phyloP scores from a whole-genome alignment of 768 basidiomycete species.

The Leccinum rimulosum region DNA sequence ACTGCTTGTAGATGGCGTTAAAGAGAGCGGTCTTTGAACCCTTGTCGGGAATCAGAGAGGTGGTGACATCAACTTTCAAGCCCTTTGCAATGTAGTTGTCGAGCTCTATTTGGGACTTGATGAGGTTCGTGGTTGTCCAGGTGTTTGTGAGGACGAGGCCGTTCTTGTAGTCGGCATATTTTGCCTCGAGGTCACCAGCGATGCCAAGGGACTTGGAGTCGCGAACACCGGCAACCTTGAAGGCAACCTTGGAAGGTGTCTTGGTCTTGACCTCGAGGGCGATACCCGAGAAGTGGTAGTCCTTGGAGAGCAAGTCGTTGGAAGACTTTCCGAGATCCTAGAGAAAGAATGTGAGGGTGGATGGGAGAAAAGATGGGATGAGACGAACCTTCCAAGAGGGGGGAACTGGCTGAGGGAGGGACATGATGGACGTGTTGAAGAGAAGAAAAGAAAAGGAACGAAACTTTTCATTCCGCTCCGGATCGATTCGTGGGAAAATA shows the following conservation, averaged over 20 bases:
- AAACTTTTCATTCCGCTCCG: conserved; percentile 15
- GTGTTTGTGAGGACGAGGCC: conserved; percentile 92
- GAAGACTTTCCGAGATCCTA: conserved; percentile 97
- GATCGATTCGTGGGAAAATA: conserved; percentile 32
- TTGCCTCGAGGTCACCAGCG: conserved; percentile 91
- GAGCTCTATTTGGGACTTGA: conserved; percentile 89
- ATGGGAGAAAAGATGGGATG: background rate
- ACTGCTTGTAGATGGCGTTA: conserved; percentile 91
- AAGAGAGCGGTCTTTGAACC: conserved; percentile 81
- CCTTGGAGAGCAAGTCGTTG: conserved; percentile 89
- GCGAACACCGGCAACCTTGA: conserved; percentile 87
- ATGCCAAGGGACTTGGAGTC: conserved; percentile 75
- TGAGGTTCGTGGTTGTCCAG: conserved; percentile 93
- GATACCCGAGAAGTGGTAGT: conserved; percentile 78
- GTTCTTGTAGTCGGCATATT: conserved; percentile 87
- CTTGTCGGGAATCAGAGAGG: conserved; percentile 84
- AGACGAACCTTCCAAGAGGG: conserved; percentile 87
- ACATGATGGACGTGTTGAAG: conserved; percentile 49
- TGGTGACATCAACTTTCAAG: conserved; percentile 89
- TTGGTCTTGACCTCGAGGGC: conserved; percentile 85
- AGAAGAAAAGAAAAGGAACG: background rate
- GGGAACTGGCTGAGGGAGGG: conserved; percentile 92
- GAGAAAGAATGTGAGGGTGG: conserved; percentile 1
- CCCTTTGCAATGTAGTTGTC: conserved; percentile 98
- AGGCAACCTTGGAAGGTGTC: conserved; percentile 84